These are phyloP conservation scores for Hypericum androsaemum DNA, from an alignment of 345 rosid genomes.

Conservation along the genomic window DNA sequence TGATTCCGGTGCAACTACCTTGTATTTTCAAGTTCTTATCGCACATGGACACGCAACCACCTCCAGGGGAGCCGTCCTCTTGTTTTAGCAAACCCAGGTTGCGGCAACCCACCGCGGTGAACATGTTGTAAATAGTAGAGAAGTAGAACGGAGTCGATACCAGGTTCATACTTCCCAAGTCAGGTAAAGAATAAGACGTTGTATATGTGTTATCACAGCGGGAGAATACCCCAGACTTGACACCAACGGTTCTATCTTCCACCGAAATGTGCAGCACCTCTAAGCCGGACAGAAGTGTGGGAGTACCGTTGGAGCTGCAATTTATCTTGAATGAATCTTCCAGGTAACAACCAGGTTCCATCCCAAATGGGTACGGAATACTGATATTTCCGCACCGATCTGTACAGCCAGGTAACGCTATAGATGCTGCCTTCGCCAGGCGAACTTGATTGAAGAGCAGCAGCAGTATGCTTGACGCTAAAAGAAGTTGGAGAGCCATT, in stretches of 20 bases:
- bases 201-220: too few species aligned
- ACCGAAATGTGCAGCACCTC: not conserved
- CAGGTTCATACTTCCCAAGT: not conserved
- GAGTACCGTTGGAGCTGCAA: not conserved
- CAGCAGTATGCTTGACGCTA: too few species aligned
- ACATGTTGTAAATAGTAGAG: not conserved
- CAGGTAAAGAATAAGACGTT: not conserved
- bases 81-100: too few species aligned
- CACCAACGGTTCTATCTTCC: not conserved
- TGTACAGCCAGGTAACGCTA: not conserved
- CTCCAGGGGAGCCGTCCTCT: too few species aligned
- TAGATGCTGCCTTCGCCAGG: not conserved
- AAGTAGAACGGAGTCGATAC: constrained; percentile 8
- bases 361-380: constrained; percentile 15
- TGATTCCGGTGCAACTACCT: not conserved
- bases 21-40: too few species aligned
- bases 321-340: not conserved
- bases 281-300: constrained; percentile 3
- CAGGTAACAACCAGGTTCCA: constrained; percentile 1
- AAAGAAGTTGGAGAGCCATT: too few species aligned
- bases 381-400: constrained; percentile 10
- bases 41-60: too few species aligned
- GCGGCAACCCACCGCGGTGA: constrained; percentile 12
- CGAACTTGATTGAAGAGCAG: too few species aligned
- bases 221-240: not conserved